Evolutionary conservation across 257 asterid genomes (phyloP).

Genomic region (Primulina huaijiensis): DNA sequence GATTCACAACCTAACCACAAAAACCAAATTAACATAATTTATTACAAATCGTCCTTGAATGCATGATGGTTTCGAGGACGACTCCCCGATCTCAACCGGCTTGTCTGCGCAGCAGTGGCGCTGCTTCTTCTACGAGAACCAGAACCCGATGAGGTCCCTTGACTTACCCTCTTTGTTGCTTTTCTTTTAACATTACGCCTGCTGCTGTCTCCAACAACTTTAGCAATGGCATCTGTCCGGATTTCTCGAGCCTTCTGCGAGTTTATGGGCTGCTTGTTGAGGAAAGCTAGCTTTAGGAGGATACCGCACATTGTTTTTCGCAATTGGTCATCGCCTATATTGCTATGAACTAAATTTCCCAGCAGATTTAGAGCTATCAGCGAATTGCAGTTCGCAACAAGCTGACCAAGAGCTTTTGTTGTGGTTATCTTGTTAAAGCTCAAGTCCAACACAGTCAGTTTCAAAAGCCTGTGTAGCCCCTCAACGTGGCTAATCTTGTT

Average conservation of each 20-base stretch:
- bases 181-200: constrained; percentile 39
- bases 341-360: constrained; percentile 78
- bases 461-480: constrained; percentile 79
- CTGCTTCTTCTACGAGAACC: constrained; percentile 36
- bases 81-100: constrained; percentile 43
- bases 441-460: constrained; percentile 67
- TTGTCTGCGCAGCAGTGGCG: constrained; percentile 33
- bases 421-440: constrained; percentile 83
- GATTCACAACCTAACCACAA: not conserved
- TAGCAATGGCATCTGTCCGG: constrained; percentile 49
- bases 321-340: constrained; percentile 59
- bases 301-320: constrained; percentile 58
- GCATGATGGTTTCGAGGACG: constrained; percentile 30
- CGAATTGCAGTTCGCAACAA: constrained; percentile 72
- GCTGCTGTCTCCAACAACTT: constrained; percentile 54
- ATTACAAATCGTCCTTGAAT: constrained; percentile 18
- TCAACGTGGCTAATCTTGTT: constrained; percentile 80
- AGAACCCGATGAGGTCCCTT: constrained; percentile 27
- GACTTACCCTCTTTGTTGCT: constrained; percentile 37
- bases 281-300: constrained; percentile 58
- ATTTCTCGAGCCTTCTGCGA: constrained; percentile 62
- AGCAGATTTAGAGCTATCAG: constrained; percentile 61
- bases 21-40: constrained; percentile 8
- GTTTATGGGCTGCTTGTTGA: constrained; percentile 62
- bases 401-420: constrained; percentile 76